These are phyloP conservation scores for Tolypocladium tropicale DNA, from an alignment of 2,329 filamentous ascomycete species.

Conservation along the genomic window DNA sequence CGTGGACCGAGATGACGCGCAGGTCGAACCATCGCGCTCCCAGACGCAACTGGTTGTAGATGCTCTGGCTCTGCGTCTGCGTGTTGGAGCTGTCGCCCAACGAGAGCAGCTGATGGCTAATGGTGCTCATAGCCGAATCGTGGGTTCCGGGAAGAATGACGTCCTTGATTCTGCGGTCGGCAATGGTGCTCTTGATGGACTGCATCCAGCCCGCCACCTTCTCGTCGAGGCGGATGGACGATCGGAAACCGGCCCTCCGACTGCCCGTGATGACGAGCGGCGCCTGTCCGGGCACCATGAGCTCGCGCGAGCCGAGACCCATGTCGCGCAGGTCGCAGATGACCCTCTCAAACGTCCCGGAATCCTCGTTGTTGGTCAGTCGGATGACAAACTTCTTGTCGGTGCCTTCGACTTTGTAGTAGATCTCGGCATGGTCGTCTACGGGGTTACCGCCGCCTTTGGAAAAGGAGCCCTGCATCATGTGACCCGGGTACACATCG, in stretches of 20 bases:
- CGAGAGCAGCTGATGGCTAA: slow-evolving; percentile 21
- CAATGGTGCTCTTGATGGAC: slow-evolving; percentile 19
- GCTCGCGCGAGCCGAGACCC: slow-evolving; percentile 23
- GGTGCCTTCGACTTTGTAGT: slow-evolving; percentile 19
- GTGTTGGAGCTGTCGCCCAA: slow-evolving; percentile 29
- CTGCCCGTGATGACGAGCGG: no score
- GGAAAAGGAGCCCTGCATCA: no score
- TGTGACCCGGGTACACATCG: slow-evolving; percentile 18
- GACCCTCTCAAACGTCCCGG: slow-evolving; percentile 14
- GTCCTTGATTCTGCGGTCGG: slow-evolving; percentile 29
- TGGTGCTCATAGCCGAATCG: slow-evolving; percentile 36
- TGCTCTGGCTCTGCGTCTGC: slow-evolving; percentile 32
- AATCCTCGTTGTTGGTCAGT: slow-evolving; percentile 18
- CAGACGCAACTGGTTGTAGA: slow-evolving; percentile 32
- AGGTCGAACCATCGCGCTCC: slow-evolving; percentile 39
- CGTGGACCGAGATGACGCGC: slow-evolving; percentile 23
- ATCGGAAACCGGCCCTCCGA: no score
- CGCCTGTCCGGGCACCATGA: no score
- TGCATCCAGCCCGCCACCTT: slow-evolving; percentile 28
- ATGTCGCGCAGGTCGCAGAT: slow-evolving; percentile 19
- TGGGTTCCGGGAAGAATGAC: slow-evolving; percentile 38
- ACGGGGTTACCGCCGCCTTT: slow-evolving; percentile 3
- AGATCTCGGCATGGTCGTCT: slow-evolving; percentile 20
- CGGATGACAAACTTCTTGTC: slow-evolving; percentile 18
- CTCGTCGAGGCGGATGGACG: no score